Percentiles rank a stretch among this genome's conserved stretches.
Evolutionary conservation across 1,284 basidiomycete species (phyloP).

Genomic region (Microstroma glucosiphilum): DNA sequence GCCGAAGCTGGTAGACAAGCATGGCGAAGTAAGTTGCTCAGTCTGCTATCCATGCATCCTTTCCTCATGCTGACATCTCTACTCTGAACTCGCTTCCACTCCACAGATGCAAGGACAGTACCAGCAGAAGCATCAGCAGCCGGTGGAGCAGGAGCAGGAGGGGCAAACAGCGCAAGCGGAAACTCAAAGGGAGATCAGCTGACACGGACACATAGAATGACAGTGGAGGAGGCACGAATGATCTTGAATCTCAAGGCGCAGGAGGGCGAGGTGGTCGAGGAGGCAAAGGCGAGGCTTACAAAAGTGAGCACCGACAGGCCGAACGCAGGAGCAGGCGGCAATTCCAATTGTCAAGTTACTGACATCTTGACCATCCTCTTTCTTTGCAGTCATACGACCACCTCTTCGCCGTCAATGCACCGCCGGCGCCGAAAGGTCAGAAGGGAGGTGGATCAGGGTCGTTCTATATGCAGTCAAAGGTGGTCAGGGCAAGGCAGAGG

Average conservation of each 20-base stretch:
- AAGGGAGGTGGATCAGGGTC: slow-evolving; percentile 44
- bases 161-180: slow-evolving; percentile 40
- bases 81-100: not conserved
- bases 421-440: slow-evolving; percentile 49
- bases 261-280: slow-evolving; percentile 8
- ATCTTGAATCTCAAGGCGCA: slow-evolving; percentile 68
- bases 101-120: slow-evolving; percentile 68
- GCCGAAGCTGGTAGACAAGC: slow-evolving; percentile 86
- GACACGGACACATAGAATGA: slow-evolving; percentile 79
- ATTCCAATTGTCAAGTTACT: not conserved
- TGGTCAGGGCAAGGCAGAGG: slow-evolving; percentile 85
- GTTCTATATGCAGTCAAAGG: slow-evolving; percentile 87
- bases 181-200: slow-evolving; percentile 36
- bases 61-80: slow-evolving; percentile 1
- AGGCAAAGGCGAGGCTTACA: slow-evolving; percentile 17
- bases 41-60: not conserved
- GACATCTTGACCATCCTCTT: slow-evolving; percentile 1
- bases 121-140: slow-evolving; percentile 65
- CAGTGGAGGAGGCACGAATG: slow-evolving; percentile 86
- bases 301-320: not conserved
- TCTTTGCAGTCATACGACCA: slow-evolving; percentile 74
- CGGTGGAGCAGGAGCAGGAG: slow-evolving; percentile 59
- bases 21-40: slow-evolving; percentile 68
- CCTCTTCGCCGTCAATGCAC: slow-evolving; percentile 78
- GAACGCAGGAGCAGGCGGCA: not conserved